These are phyloP conservation scores for Acacia confusa DNA, from an alignment of 306 rosid species.

Conservation along the genomic window DNA sequence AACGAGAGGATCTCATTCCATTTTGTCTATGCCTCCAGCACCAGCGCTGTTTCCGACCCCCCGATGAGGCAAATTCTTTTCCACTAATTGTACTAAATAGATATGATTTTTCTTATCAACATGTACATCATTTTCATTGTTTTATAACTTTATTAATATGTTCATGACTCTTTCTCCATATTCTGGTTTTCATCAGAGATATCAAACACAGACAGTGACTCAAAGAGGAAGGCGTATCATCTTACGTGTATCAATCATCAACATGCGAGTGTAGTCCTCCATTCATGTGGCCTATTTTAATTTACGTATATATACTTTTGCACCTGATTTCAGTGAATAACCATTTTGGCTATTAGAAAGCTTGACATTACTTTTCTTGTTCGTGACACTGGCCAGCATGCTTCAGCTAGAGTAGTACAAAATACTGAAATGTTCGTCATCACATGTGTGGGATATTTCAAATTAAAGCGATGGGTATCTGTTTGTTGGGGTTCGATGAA, in stretches of 20 bases:
- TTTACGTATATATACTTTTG: too few species aligned
- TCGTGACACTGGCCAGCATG: too few species aligned
- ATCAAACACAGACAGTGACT: neutral
- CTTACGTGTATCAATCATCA: too few species aligned
- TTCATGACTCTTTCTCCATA: neutral
- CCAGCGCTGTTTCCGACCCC: neutral
- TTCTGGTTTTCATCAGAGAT: neutral
- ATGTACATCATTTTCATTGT: neutral
- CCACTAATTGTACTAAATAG: neutral
- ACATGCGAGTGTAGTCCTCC: neutral
- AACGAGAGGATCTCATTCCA: too few species aligned
- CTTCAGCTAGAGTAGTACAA: too few species aligned
- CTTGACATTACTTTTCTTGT: too few species aligned
- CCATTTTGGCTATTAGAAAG: neutral
- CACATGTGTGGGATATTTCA: neutral
- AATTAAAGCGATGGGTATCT: too few species aligned
- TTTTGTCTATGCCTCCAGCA: neutral
- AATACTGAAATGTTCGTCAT: too few species aligned
- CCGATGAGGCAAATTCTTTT: neutral
- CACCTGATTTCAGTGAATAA: neutral
- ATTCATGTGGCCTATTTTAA: neutral
- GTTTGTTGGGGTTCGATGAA: neutral
- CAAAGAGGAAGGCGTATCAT: neutral
- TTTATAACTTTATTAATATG: neutral
- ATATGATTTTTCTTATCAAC: neutral